Conservation (phyloP, 192 early-diverging fungal species). For the Pilobolus umbonatus region DNA sequence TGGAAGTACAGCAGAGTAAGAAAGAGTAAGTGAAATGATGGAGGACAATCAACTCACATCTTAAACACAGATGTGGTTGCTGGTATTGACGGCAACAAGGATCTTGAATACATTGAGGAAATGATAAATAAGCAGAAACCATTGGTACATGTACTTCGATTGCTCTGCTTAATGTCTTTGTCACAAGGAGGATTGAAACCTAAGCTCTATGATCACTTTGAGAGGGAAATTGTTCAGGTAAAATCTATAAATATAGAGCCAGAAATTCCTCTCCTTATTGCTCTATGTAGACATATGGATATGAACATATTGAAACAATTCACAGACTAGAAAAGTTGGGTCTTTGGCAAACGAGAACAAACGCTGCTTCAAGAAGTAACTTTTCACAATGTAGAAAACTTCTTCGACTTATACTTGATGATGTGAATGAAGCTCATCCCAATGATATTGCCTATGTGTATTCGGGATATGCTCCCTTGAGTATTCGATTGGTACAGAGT, state of each 20-base stretch:
- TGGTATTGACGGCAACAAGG: slow-evolving; percentile 56
- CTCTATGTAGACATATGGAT: slow-evolving; percentile 81
- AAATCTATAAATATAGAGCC: not conserved
- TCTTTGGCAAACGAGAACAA: slow-evolving; percentile 52
- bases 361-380: slow-evolving; percentile 34
- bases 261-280: not conserved
- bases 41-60: slow-evolving; percentile 22
- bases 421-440: slow-evolving; percentile 79
- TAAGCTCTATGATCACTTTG: slow-evolving; percentile 78
- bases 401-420: slow-evolving; percentile 79
- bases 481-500: slow-evolving; percentile 84
- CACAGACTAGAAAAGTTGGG: slow-evolving; percentile 69
- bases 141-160: slow-evolving; percentile 66
- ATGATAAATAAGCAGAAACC: slow-evolving; percentile 77
- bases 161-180: slow-evolving; percentile 81
- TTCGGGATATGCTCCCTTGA: slow-evolving; percentile 91
- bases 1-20: slow-evolving; percentile 90
- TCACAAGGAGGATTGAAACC: slow-evolving; percentile 79
- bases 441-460: slow-evolving; percentile 91
- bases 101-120: slow-evolving; percentile 83
- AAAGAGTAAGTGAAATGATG: not conserved
- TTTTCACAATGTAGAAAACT: slow-evolving; percentile 61
- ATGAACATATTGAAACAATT: slow-evolving; percentile 82
- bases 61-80: slow-evolving; percentile 60
- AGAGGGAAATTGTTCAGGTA: slow-evolving; percentile 79